Evolutionary conservation across 148 eudicot genomes (phyloP).

Genomic region (Fagopyrum tataricum): DNA sequence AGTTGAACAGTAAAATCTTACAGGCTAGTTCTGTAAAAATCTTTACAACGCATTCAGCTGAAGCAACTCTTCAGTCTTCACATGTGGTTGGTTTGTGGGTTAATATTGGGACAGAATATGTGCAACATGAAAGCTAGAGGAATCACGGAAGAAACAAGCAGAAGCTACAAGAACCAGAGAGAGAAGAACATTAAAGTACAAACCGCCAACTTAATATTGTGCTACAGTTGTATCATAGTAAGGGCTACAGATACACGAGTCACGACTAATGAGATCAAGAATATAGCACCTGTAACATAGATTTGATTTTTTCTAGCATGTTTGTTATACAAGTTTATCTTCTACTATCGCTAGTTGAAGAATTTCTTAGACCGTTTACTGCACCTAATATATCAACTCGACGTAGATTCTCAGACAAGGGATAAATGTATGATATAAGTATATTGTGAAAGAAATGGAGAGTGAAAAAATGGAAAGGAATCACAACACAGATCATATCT

Average conservation of each 20-base stretch:
- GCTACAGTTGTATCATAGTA: neutral
- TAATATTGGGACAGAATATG: too few species aligned
- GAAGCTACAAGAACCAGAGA: neutral
- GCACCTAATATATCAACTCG: too few species aligned
- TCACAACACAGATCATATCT: too few species aligned
- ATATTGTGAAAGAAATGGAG: too few species aligned
- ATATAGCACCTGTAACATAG: neutral
- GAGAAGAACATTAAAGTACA: too few species aligned
- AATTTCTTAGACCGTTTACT: too few species aligned
- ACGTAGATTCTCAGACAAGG: too few species aligned
- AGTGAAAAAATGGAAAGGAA: too few species aligned
- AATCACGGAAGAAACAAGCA: neutral
- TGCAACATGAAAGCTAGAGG: neutral
- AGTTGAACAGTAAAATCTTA: neutral
- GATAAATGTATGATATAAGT: too few species aligned
- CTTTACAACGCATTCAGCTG: neutral
- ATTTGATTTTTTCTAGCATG: neutral
- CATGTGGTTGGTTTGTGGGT: neutral
- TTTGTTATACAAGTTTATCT: neutral
- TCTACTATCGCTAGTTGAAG: too few species aligned
- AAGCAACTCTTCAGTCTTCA: too few species aligned
- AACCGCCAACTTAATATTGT: neutral
- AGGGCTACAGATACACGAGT: neutral
- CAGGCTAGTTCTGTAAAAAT: neutral
- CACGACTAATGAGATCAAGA: neutral